Evolutionary conservation across 345 rosid species (phyloP).

Genomic region (Gossypium raimondii): DNA sequence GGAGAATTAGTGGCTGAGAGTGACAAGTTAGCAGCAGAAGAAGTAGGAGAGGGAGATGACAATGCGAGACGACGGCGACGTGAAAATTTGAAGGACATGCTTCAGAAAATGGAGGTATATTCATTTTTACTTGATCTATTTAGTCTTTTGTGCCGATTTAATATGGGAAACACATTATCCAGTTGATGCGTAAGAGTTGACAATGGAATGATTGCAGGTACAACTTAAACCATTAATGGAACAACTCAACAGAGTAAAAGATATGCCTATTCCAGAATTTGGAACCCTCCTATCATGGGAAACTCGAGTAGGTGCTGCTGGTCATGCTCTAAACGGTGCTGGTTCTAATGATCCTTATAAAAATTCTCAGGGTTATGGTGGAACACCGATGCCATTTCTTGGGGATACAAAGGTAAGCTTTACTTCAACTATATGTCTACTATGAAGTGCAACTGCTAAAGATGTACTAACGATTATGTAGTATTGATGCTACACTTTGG

Average conservation of each 20-base stretch:
- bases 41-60: conserved; percentile 86
- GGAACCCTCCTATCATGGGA: conserved; percentile 84
- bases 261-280: conserved; percentile 70
- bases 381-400: conserved; percentile 83
- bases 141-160: background rate
- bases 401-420: conserved; percentile 77
- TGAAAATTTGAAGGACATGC: conserved; percentile 72
- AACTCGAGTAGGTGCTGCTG: conserved; percentile 72
- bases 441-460: conserved; percentile 18
- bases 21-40: conserved; percentile 79
- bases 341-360: conserved; percentile 66
- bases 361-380: conserved; percentile 67
- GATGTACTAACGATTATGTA: background rate
- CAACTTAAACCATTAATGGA: conserved; percentile 71
- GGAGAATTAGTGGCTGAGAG: conserved; percentile 89
- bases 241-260: conserved; percentile 76
- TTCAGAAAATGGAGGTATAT: conserved; percentile 73
- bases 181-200: background rate
- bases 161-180: background rate
- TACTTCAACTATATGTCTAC: conserved; percentile 3
- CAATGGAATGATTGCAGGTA: conserved; percentile 46
- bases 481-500: background rate
- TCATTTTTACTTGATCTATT: background rate
- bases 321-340: conserved; percentile 55
- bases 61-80: conserved; percentile 75